These are phyloP conservation scores for Neurospora tetraspora DNA, from an alignment of 495 filamentous ascomycete genomes.

Conservation along the genomic window DNA sequence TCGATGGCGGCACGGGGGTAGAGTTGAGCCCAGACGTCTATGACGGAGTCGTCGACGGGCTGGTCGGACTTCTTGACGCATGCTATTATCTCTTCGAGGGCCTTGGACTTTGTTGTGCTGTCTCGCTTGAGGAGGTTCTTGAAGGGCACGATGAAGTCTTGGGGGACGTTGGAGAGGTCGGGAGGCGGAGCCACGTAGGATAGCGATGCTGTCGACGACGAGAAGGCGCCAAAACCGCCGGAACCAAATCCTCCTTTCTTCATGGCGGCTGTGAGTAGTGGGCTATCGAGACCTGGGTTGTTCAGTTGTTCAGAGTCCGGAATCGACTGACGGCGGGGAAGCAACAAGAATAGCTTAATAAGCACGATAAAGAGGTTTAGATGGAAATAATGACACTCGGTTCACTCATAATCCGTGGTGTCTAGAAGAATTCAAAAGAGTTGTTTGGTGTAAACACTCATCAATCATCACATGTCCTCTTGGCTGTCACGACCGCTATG, in stretches of 20 bases:
- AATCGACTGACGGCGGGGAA: background rate
- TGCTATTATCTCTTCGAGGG: conserved; percentile 67
- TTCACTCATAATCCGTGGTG: background rate
- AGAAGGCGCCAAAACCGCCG: conserved; percentile 38
- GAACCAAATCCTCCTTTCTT: conserved; percentile 11
- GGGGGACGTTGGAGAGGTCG: conserved; percentile 65
- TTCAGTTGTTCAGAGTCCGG: background rate
- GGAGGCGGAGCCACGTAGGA: conserved; percentile 83
- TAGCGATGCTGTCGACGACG: conserved; percentile 39
- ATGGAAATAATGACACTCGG: background rate
- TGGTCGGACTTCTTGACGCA: conserved; percentile 34
- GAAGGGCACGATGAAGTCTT: conserved; percentile 77
- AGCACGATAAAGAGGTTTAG: background rate
- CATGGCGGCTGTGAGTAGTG: background rate
- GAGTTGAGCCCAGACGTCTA: conserved; percentile 54
- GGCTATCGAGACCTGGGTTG: background rate
- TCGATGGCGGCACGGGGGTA: conserved; percentile 87
- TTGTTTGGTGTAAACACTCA: background rate
- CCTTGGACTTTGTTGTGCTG: conserved; percentile 85
- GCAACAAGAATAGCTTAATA: background rate
- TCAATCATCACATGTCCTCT: background rate
- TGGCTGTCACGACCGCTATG: background rate
- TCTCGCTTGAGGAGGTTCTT: conserved; percentile 92
- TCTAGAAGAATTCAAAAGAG: background rate
- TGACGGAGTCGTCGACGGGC: background rate